phyloP scores from a whole-genome alignment of 2,329 filamentous ascomycete species.

The Fusarium coffeatum region DNA sequence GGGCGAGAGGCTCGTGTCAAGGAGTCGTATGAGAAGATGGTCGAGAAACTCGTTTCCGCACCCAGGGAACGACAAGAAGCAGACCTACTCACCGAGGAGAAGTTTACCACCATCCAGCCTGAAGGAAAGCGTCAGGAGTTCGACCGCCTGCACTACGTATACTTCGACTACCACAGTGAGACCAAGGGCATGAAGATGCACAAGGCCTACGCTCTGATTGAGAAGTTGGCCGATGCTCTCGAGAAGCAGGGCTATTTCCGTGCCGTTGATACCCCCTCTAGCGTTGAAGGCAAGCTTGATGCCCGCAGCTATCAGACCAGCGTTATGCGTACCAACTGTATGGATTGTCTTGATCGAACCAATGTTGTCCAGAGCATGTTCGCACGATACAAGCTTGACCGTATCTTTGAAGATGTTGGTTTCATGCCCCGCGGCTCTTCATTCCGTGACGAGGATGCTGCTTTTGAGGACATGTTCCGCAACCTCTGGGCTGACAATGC shows the following conservation, averaged over 20 bases:
- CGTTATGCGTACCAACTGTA: slow-evolving; percentile 97
- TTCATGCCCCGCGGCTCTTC: slow-evolving; percentile 80
- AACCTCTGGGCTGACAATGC: slow-evolving; percentile 99
- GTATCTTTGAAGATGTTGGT: slow-evolving; percentile 87
- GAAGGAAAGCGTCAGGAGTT: slow-evolving; percentile 69
- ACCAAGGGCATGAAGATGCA: slow-evolving; percentile 96
- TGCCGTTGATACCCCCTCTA: slow-evolving; percentile 84
- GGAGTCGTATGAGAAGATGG: slow-evolving; percentile 91
- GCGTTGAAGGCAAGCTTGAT: slow-evolving; percentile 77
- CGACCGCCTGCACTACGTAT: slow-evolving; percentile 92
- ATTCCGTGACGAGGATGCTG: slow-evolving; percentile 79
- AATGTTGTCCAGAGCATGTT: slow-evolving; percentile 99
- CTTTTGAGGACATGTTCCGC: slow-evolving; percentile 91
- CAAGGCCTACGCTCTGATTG: slow-evolving; percentile 85
- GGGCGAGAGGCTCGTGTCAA: slow-evolving; percentile 91
- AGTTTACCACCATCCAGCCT: slow-evolving; percentile 81
- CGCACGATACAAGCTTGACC: slow-evolving; percentile 86
- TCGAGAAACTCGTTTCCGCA: slow-evolving; percentile 77
- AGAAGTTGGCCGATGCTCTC: slow-evolving; percentile 81
- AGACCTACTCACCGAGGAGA: slow-evolving; percentile 77
- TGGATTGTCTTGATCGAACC: slow-evolving; percentile 98
- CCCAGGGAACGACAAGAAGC: slow-evolving; percentile 74
- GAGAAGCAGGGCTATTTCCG: slow-evolving; percentile 90
- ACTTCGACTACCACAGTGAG: slow-evolving; percentile 98
- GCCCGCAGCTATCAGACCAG: slow-evolving; percentile 84